phyloP scores from a whole-genome alignment of 768 basidiomycete genomes.

The Lyophyllum shimeji region DNA sequence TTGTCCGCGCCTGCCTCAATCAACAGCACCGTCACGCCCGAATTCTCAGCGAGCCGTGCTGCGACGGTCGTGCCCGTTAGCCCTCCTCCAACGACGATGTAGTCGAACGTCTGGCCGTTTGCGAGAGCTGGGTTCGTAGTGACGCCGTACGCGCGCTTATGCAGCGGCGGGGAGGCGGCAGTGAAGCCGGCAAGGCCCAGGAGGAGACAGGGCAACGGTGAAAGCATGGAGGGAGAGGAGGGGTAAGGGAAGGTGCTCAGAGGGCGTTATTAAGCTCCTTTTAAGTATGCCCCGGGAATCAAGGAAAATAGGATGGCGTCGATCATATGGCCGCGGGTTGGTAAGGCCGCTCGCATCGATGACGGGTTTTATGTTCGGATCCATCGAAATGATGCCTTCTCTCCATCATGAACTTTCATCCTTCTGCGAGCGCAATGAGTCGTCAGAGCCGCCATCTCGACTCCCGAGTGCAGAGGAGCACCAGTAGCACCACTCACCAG shows the following conservation, averaged over 20 bases:
- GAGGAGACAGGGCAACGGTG: slow-evolving; percentile 1
- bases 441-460: too few species aligned
- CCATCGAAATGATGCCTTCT: neutral
- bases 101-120: slow-evolving; percentile 40
- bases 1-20: slow-evolving; percentile 54
- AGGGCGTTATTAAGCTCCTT: neutral
- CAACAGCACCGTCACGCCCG: slow-evolving; percentile 40
- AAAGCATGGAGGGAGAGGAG: slow-evolving; percentile 1
- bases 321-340: neutral
- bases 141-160: slow-evolving; percentile 32
- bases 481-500: too few species aligned
- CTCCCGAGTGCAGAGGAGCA: too few species aligned
- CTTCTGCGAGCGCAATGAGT: neutral
- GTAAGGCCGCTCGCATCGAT: neutral
- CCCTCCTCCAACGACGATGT: slow-evolving; percentile 46
- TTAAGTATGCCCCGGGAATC: neutral
- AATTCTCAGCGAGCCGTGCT: slow-evolving; percentile 44
- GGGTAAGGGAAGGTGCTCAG: neutral
- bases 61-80: slow-evolving; percentile 51
- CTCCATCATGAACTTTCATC: neutral
- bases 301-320: neutral
- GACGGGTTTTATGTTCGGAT: neutral
- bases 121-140: slow-evolving; percentile 29
- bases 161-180: slow-evolving; percentile 20
- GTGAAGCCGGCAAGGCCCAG: slow-evolving; percentile 11